phyloP scores from a whole-genome alignment of 2,329 filamentous ascomycete species.

The Metarhizium humberi region DNA sequence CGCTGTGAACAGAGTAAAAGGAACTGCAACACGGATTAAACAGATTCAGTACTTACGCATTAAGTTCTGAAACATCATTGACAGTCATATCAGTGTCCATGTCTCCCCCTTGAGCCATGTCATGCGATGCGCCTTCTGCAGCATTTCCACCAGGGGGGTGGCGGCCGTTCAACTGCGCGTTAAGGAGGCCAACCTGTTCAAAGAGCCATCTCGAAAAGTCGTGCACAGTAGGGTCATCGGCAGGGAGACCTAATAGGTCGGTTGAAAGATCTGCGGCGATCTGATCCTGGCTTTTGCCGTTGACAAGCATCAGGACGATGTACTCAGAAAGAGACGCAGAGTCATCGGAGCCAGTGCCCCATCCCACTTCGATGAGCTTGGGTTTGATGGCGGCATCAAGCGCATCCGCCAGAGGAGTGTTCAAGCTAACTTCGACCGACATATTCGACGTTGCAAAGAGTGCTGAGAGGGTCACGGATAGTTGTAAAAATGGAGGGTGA shows the following conservation, averaged over 20 bases:
- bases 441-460: constrained; percentile 38
- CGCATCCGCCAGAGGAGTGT: constrained; percentile 76
- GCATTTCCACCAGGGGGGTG: constrained; percentile 21
- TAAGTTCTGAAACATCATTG: constrained; percentile 37
- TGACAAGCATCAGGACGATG: constrained; percentile 93
- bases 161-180: constrained; percentile 50
- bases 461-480: not conserved
- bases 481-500: not conserved
- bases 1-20: not conserved
- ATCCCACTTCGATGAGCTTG: constrained; percentile 87
- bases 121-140: constrained; percentile 23
- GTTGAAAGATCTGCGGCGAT: constrained; percentile 81
- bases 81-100: constrained; percentile 70
- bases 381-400: constrained; percentile 77
- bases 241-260: constrained; percentile 72
- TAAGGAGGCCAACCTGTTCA: constrained; percentile 64
- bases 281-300: constrained; percentile 85
- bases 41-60: constrained; percentile 42
- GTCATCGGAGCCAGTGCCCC: constrained; percentile 69
- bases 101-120: constrained; percentile 26
- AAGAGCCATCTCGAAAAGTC: constrained; percentile 94
- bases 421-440: constrained; percentile 66
- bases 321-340: constrained; percentile 88
- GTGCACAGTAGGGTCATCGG: constrained; percentile 72
- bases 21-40: not conserved